These are phyloP conservation scores for Meripilus lineatus DNA, from an alignment of 1,284 basidiomycete genomes.

Conservation along the genomic window DNA sequence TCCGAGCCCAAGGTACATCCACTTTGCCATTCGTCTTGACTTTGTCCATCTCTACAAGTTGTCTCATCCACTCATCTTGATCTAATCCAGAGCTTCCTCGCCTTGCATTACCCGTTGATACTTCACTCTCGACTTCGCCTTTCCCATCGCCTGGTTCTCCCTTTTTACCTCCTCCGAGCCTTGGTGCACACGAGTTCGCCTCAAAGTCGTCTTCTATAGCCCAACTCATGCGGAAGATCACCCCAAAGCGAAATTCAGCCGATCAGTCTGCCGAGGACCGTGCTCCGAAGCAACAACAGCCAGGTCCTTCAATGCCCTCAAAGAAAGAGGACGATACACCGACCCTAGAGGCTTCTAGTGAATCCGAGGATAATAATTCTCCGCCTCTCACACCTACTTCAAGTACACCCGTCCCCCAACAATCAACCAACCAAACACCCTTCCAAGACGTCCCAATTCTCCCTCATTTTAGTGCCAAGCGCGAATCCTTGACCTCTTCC, in stretches of 20 bases:
- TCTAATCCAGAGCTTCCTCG: slow-evolving; percentile 25
- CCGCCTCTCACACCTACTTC: slow-evolving; percentile 24
- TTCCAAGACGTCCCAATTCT: slow-evolving; percentile 10
- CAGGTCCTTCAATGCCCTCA: slow-evolving; percentile 6
- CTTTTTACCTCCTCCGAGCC: slow-evolving; percentile 61
- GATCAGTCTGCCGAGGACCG: slow-evolving; percentile 14
- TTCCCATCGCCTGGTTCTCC: slow-evolving; percentile 66
- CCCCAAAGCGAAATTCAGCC: slow-evolving; percentile 17
- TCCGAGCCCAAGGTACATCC: too few species aligned
- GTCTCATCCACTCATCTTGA: not conserved
- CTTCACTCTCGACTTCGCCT: slow-evolving; percentile 45
- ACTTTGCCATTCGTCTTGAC: too few species aligned
- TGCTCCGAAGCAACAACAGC: slow-evolving; percentile 6
- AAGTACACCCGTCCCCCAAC: slow-evolving; percentile 14
- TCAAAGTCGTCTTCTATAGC: slow-evolving; percentile 35
- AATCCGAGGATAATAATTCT: too few species aligned
- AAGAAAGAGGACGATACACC: too few species aligned
- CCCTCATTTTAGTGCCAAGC: slow-evolving; percentile 15
- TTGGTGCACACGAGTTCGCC: slow-evolving; percentile 62
- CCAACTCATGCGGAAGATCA: slow-evolving; percentile 24
- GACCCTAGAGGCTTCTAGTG: too few species aligned
- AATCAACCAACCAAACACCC: slow-evolving; percentile 13
- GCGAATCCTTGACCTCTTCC: slow-evolving; percentile 43
- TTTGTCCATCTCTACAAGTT: too few species aligned
- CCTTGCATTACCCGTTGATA: slow-evolving; percentile 42